Conservation (phyloP, 2,329 filamentous ascomycete genomes). For the Beauveria rudraprayagi region DNA sequence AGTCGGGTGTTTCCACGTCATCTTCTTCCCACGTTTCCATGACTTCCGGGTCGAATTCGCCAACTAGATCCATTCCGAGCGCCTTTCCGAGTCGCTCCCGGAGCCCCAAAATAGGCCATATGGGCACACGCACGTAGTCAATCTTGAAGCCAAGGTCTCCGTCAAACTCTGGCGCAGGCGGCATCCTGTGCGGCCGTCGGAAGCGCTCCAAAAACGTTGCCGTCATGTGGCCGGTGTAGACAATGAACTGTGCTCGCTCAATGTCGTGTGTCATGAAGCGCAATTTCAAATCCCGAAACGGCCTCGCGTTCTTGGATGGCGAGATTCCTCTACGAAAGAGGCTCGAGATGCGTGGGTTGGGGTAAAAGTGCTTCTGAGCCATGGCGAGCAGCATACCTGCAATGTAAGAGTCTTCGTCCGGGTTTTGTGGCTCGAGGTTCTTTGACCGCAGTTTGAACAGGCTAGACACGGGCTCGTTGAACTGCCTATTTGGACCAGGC, state of each 20-base stretch:
- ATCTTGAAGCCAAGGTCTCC: conserved; percentile 34
- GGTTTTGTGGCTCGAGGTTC: conserved; percentile 37
- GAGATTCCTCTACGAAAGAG: conserved; percentile 19
- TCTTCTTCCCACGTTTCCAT: conserved; percentile 40
- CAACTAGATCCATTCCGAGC: conserved; percentile 43
- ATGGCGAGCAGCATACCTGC: conserved; percentile 46
- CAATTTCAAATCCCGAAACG: conserved; percentile 41
- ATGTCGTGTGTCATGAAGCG: conserved; percentile 44
- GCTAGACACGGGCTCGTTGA: conserved; percentile 39
- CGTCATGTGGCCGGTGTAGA: conserved; percentile 44
- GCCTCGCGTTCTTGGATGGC: conserved; percentile 17
- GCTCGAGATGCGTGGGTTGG: conserved; percentile 13
- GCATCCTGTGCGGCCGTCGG: conserved; percentile 36
- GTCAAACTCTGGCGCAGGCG: conserved; percentile 18
- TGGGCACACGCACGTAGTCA: conserved; percentile 39
- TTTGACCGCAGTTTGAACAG: conserved; percentile 41
- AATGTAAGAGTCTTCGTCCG: conserved; percentile 44
- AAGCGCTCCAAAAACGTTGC: conserved; percentile 42
- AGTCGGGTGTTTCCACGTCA: conserved; percentile 18
- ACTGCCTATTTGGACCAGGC: conserved; percentile 29
- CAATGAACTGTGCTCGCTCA: conserved; percentile 39
- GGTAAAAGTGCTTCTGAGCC: conserved; percentile 48
- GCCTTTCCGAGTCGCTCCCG: conserved; percentile 47
- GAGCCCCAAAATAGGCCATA: conserved; percentile 48
- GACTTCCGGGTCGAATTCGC: conserved; percentile 28